These are phyloP conservation scores for Discostella stelligera DNA, from an alignment of 352 stramenopile species.

Conservation along the genomic window DNA sequence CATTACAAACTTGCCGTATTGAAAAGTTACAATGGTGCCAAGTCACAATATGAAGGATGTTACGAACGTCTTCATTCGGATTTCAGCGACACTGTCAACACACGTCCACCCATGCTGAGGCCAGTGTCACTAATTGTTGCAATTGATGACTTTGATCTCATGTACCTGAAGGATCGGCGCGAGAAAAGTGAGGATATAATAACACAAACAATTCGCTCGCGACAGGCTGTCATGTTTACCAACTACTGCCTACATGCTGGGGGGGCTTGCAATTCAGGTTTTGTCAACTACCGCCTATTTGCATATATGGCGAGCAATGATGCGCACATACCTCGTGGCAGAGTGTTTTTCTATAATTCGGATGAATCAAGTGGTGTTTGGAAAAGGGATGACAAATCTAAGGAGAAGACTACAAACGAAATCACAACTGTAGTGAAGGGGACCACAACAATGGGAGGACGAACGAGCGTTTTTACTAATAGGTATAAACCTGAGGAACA, in stretches of 20 bases:
- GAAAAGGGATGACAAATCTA: too few species aligned
- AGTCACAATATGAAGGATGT: background rate
- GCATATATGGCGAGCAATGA: background rate
- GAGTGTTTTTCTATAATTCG: too few species aligned
- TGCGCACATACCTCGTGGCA: background rate
- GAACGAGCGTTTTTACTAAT: too few species aligned
- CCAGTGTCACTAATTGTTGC: background rate
- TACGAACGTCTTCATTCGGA: background rate
- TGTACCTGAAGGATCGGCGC: background rate
- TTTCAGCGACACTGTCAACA: background rate
- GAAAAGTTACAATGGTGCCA: background rate
- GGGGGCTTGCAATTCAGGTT: background rate
- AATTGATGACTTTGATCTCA: background rate
- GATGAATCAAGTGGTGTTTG: too few species aligned
- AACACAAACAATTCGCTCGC: background rate
- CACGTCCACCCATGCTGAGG: background rate
- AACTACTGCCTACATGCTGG: background rate
- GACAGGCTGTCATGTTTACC: too few species aligned
- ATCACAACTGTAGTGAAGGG: too few species aligned
- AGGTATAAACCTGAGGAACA: too few species aligned
- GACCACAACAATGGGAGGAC: too few species aligned
- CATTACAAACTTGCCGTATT: background rate
- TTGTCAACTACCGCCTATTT: background rate
- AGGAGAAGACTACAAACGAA: too few species aligned
- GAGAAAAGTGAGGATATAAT: background rate